Conservation (phyloP, 495 filamentous ascomycete species). For the Aspergillus sclerotioniger region DNA sequence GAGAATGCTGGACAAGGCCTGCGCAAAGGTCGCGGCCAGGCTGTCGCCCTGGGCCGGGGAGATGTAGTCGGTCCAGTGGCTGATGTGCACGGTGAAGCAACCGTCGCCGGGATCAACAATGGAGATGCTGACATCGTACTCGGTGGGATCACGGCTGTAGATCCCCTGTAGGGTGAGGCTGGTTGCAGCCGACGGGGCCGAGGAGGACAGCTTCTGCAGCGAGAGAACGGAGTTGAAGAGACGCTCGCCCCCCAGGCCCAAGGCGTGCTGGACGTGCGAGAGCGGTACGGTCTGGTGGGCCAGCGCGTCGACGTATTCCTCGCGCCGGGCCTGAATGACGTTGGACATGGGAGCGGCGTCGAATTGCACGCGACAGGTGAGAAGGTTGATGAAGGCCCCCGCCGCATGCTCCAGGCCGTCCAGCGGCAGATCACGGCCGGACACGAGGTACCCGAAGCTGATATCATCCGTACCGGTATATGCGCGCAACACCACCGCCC, state of each 20-base stretch:
- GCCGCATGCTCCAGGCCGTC: constrained; percentile 29
- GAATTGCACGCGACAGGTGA: constrained; percentile 25
- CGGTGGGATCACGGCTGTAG: no score
- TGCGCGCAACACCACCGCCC: constrained; percentile 39
- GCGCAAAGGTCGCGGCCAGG: no score
- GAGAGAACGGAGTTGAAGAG: neutral
- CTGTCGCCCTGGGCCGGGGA: no score
- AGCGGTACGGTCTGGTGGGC: neutral
- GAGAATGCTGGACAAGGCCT: no score
- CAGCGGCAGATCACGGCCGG: constrained; percentile 32
- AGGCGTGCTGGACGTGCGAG: neutral
- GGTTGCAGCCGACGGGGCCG: no score
- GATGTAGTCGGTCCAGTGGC: no score
- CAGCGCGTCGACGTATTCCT: neutral
- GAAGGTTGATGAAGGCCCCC: constrained; percentile 40
- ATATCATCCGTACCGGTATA: constrained; percentile 39
- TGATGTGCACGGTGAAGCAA: no score
- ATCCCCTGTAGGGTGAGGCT: no score
- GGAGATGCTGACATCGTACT: no score
- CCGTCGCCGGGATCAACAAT: no score
- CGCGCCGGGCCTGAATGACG: neutral
- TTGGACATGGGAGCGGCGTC: neutral
- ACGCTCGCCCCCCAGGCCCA: neutral
- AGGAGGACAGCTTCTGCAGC: neutral
- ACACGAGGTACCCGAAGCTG: constrained; percentile 36